phyloP scores from a whole-genome alignment of 2,329 filamentous ascomycete genomes.

The Diaporthe ilicicola region DNA sequence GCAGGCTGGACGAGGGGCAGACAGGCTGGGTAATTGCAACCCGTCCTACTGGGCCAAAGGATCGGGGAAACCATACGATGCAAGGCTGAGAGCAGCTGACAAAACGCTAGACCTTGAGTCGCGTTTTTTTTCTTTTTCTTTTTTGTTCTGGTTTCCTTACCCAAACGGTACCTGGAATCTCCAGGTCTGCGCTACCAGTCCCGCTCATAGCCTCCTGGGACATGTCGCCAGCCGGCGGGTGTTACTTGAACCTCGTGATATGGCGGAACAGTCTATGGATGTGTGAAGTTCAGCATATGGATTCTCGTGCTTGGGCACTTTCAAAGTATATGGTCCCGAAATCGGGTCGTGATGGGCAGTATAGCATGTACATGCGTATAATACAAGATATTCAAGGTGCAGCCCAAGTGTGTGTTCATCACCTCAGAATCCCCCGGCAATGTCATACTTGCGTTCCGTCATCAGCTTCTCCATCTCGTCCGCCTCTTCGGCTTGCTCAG shows the following conservation, averaged over 20 bases:
- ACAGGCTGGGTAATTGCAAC: neutral
- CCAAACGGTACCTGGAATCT: neutral
- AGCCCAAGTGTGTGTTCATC: neutral
- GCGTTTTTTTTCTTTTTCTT: neutral
- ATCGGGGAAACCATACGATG: neutral
- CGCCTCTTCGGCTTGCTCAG: constrained; percentile 19
- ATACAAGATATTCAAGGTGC: neutral
- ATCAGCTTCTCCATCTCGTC: constrained; percentile 31
- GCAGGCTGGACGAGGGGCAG: neutral
- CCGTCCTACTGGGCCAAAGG: neutral
- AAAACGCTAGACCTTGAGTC: neutral
- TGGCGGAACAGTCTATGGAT: too few species aligned
- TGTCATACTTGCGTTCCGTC: constrained; percentile 10
- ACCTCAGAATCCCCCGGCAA: constrained; percentile 22
- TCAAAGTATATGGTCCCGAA: neutral
- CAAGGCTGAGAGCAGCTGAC: constrained; percentile 1
- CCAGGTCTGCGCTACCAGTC: neutral
- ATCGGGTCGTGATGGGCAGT: neutral
- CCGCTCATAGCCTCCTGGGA: neutral
- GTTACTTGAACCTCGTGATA: neutral
- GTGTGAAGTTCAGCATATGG: neutral
- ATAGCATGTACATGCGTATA: neutral
- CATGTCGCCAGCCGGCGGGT: too few species aligned
- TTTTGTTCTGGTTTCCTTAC: too few species aligned
- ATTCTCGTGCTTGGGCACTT: constrained; percentile 9